Conservation (phyloP, 2,329 filamentous ascomycete genomes). For the Fusarium staphyleae region DNA sequence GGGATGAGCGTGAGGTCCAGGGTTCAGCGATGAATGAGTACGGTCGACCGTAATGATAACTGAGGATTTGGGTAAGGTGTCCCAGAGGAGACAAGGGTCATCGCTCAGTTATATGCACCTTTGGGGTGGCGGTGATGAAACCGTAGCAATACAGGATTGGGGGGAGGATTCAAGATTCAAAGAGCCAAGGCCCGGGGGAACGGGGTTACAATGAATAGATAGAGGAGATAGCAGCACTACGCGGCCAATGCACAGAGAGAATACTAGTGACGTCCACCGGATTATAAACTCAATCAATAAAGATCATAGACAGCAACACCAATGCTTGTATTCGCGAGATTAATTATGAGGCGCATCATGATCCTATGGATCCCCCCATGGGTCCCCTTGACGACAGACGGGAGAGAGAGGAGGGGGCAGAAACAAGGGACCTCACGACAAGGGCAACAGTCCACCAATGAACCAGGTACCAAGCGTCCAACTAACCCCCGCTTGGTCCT, state of each 20-base stretch:
- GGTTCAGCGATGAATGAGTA: neutral
- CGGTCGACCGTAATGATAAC: slow-evolving; percentile 16
- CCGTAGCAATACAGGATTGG: slow-evolving; percentile 16
- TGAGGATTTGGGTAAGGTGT: neutral
- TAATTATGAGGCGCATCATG: slow-evolving; percentile 7
- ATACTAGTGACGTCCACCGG: too few relatives aligned
- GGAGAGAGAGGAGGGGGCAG: slow-evolving; percentile 3
- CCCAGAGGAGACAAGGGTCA: slow-evolving; percentile 1
- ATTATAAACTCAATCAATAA: neutral
- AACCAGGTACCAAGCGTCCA: slow-evolving; percentile 31
- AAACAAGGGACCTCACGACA: slow-evolving; percentile 31
- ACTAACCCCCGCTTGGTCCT: slow-evolving; percentile 28
- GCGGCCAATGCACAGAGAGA: neutral
- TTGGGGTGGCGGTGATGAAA: slow-evolving; percentile 19
- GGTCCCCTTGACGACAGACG: slow-evolving; percentile 2
- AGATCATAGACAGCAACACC: too few relatives aligned
- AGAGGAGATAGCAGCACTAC: neutral
- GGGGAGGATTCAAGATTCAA: neutral
- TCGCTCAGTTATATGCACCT: neutral
- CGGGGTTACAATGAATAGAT: neutral
- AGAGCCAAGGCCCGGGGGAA: neutral
- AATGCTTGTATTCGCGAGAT: too few relatives aligned
- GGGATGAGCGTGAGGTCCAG: neutral
- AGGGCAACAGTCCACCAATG: slow-evolving; percentile 33
- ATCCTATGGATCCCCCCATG: slow-evolving; percentile 12